Evolutionary conservation across 352 stramenopile species (phyloP).

Genomic region (Globisporangium nagaii): DNA sequence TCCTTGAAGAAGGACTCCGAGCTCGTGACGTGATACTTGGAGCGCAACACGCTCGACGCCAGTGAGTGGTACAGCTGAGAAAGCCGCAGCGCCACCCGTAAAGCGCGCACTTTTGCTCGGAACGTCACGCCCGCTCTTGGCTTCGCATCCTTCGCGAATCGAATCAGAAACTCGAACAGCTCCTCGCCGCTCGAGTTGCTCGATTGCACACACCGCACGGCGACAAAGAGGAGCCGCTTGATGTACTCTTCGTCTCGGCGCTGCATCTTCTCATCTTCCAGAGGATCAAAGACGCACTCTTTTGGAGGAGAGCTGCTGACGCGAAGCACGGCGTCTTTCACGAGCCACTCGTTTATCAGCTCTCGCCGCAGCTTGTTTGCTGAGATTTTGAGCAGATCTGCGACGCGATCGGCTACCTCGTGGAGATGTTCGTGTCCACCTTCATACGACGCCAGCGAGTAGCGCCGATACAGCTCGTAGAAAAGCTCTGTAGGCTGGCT

Average conservation of each 20-base stretch:
- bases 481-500: constrained; percentile 32
- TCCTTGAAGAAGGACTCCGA: constrained; percentile 25
- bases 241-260: constrained; percentile 26
- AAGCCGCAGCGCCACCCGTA: constrained; percentile 31
- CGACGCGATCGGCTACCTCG: constrained; percentile 22
- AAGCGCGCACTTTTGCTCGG: constrained; percentile 40
- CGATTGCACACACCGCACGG: constrained; percentile 11
- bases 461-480: constrained; percentile 37
- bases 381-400: constrained; percentile 19
- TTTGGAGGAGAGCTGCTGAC: background rate
- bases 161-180: constrained; percentile 28
- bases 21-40: constrained; percentile 15
- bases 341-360: constrained; percentile 45
- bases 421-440: constrained; percentile 22
- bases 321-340: constrained; percentile 30
- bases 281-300: constrained; percentile 24
- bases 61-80: constrained; percentile 17
- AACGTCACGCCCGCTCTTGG: constrained; percentile 50
- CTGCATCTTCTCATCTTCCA: constrained; percentile 24
- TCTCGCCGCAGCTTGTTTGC: constrained; percentile 26
- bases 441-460: constrained; percentile 26
- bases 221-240: constrained; percentile 29
- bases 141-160: constrained; percentile 35
- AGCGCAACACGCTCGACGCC: constrained; percentile 15
- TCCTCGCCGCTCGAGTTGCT: constrained; percentile 16